Evolutionary conservation across 345 rosid species (phyloP), one percentile per base, ranked within the genome.

Genomic region (Streptanthus diversifolius): DNA sequence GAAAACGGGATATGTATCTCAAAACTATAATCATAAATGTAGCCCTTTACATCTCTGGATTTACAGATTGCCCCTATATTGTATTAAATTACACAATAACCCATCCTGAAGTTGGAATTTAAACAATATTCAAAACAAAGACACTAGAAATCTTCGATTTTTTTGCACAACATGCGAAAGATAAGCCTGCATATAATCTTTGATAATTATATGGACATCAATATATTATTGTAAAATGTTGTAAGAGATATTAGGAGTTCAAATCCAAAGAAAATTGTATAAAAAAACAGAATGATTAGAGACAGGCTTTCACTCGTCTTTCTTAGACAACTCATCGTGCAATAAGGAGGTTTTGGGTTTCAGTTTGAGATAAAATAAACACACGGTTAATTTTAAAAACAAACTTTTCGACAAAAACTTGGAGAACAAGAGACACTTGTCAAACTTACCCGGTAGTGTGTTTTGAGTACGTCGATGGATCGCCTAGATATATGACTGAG

Each of bases 401-500:
- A 55, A 24, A 7, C 5, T 32, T 30, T 55, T 32, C 5, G 40
- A 55, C 39, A 55, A n/a, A 54, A 51, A 27, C 56, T 15, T 17
- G 39, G 60, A 54, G 60, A 54, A 53, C 59, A 54, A 27, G 58
- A 27, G 35, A 27, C 13, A 30, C 14, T 56, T 56, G 25, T 55
- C 18, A 56, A 29, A 79, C 84, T 78, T 76, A 93, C 98, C 87
- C 97, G 72, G 77, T 88, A 55, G 21, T 90, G 75, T 88, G 80
- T 61, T 80, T 91, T 86, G n/a, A 91, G 96, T 25, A 91, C 22
- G 79, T 91, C 99, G 29, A 91, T 88, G 13, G 96, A 90, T 39
- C 59, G 82, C 80, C 99, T 84, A 18, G 99, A 78, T 72, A 95
- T 84, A 70, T 80, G 96, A 74, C 99, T 91, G 53, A 91, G 89